Base-by-base conservation (phyloP, 805 yeast species). In the Metschnikowia sp. region DNA sequence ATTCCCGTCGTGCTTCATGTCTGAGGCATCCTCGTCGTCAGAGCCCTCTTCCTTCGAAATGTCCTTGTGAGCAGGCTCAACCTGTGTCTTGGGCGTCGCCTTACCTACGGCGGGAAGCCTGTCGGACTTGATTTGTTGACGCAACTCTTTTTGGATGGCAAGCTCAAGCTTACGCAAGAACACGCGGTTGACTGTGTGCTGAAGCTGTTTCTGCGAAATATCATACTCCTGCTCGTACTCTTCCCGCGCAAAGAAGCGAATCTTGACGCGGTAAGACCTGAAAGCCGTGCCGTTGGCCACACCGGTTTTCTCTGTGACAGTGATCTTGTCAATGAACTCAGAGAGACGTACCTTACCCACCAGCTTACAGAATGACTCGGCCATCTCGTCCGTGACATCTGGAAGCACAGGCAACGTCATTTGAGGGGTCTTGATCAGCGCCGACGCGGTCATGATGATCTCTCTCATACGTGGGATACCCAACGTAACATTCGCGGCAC, bases 391-490 rank as follows among this genome's bases (percentile, higher is more conserved):
- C 40, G 78, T 76, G 45, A 95, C 94, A 60, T 87, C 95, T 32
- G 76, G 71, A 61, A 81, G 73, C 40, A 94, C 77, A 28, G 99
- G 99, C 58, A 94, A 74, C 3, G 94, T 82, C 99, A 94, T 94
- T 73, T 94, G 98, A 39, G 99, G 99, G n/a, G 99, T 94, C 75
- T 89, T 88, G 63, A 94, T 94, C 40, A 86, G 72, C 19, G 96
- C 83, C 50, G 97, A 88, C 18, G 99, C 99, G 10, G 99, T 95
- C 99, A 94, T 94, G 66, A 94, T 90, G 69, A 94, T 94, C 79
- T 94, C 99, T 82, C 99, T 86, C 88, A 94, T 84, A 82, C 99
- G 96, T 36, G 99, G 99, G 65, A 94, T 94, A 86, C 99, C 99
- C 61, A 94, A 78, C 0, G 99, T 94, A 55, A 94, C 99, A 71